Evolutionary conservation across 2,329 filamentous ascomycete genomes (phyloP), one percentile per base, ranked within the genome.

Genomic region (Fusarium metavorans): DNA sequence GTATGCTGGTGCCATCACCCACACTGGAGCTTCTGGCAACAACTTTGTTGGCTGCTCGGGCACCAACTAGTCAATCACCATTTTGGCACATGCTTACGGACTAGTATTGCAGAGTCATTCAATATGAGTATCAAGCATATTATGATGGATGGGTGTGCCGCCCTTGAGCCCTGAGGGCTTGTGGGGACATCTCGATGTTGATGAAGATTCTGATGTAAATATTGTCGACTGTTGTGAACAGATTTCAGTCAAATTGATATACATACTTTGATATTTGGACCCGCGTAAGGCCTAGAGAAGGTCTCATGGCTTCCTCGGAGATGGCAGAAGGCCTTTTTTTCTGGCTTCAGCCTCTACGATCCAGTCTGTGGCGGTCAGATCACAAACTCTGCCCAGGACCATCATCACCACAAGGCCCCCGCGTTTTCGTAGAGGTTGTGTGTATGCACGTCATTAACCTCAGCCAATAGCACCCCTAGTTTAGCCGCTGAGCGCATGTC

Each of bases 11-110:
- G 84, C 88, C 32, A 92, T 94, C 72, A 94, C 92, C 0, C 92
- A 94, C 78, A 92, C 90, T 25, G 92, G 92, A 32, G 92, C 92
- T 20, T 89, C 87, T 60, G 91, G 91, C 9, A 91, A 93, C 80
- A 85, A 88, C 82, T 94, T 94, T 82, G 90, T 94, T 66, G 88
- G 85, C n/a, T 94, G 92, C 82, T 71, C 64, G 0, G 80, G 79
- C 5, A 81, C 79, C 5, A 65, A 2, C 64, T 77, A 68, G 45
- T 6, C 23, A 30, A 88, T 77, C 90, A 20, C 18, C 18, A 4
- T 11, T 7, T 16, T 32, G 10, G 6, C 6, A 32, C 13, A n/a
- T n/a, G n/a, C 48, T 32, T 6, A 8, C 0, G 18, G 2, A 20
- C 10, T 5, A n/a, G 10, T 52, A 13, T 14, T 20, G 5, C 3